These are phyloP conservation scores for Aristolochia contorta DNA, from an alignment of 164 flowering plant genomes.

Conservation along the genomic window DNA sequence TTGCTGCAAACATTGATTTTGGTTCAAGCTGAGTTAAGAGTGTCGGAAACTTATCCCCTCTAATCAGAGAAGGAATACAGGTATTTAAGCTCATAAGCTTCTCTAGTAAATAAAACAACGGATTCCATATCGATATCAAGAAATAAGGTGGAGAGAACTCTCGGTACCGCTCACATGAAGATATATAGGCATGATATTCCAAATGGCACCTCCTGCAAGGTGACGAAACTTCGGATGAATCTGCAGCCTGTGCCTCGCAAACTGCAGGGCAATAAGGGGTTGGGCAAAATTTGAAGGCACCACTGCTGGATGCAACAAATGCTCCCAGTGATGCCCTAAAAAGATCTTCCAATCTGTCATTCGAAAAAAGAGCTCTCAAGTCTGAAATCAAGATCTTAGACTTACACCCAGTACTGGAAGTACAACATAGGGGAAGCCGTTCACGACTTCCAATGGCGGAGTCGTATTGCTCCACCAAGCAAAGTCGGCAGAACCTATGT, in stretches of 20 bases:
- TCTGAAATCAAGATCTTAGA: constrained; percentile 44
- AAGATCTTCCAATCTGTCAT: constrained; percentile 72
- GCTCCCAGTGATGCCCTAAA: constrained; percentile 70
- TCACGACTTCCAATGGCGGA: constrained; percentile 60
- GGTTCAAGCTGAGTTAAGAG: too few species aligned
- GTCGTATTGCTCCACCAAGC: constrained; percentile 80
- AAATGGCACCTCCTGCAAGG: constrained; percentile 73
- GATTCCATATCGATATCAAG: too few species aligned
- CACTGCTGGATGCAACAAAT: constrained; percentile 59
- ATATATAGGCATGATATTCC: constrained; percentile 66
- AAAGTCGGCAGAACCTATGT: constrained; percentile 57
- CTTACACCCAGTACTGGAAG: constrained; percentile 45
- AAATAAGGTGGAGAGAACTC: too few species aligned
- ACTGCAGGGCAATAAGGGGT: constrained; percentile 90
- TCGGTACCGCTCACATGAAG: constrained; percentile 69
- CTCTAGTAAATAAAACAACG: too few species aligned
- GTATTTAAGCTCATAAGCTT: too few species aligned
- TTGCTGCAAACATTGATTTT: too few species aligned
- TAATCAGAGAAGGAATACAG: too few species aligned
- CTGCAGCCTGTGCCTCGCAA: constrained; percentile 42
- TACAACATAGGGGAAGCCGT: constrained; percentile 62
- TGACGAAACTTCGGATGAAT: constrained; percentile 14
- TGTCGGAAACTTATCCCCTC: too few species aligned
- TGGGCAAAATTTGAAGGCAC: constrained; percentile 69
- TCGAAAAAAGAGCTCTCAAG: constrained; percentile 39